Evolutionary conservation across 169 alveolate species (phyloP).

Genomic region (Plasmodium ovale): DNA sequence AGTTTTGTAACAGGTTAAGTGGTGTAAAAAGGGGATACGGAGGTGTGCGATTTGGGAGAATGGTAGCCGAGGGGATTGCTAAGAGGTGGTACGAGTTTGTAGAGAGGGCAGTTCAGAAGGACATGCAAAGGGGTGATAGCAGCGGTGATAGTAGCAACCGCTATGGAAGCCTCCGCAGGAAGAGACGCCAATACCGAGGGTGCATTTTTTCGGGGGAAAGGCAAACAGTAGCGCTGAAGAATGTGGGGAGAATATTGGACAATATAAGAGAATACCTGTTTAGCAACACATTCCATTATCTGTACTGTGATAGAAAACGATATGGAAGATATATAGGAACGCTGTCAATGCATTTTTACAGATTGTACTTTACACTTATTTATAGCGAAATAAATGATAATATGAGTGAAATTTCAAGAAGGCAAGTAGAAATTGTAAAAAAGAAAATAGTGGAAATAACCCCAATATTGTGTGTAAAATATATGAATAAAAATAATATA

Average conservation of each 20-base stretch:
- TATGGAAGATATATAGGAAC: slow-evolving; percentile 6
- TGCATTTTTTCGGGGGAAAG: background rate
- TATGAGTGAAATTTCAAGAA: background rate
- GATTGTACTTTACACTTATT: slow-evolving; percentile 15
- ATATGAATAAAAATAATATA: slow-evolving; percentile 29
- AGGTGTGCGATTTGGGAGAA: background rate
- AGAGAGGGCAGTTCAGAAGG: background rate
- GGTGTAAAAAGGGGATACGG: no score
- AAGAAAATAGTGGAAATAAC: slow-evolving; percentile 23
- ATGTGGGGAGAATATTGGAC: background rate
- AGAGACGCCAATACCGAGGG: background rate
- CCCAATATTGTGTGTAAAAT: slow-evolving; percentile 30
- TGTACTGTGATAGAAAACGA: slow-evolving; percentile 1
- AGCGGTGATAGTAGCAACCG: background rate
- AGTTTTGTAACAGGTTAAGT: no score
- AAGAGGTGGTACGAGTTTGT: background rate
- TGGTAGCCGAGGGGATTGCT: background rate
- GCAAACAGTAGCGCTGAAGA: slow-evolving; percentile 1
- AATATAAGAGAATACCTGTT: slow-evolving; percentile 31
- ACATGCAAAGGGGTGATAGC: slow-evolving; percentile 1
- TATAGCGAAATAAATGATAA: slow-evolving; percentile 17
- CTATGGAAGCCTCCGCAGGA: background rate
- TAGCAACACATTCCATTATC: slow-evolving; percentile 36
- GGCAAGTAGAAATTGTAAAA: background rate
- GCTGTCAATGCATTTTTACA: slow-evolving; percentile 39